Evolutionary conservation across 441 rosid genomes (phyloP), one percentile per base, ranked within the genome.

Genomic region (Gossypium trilobum): DNA sequence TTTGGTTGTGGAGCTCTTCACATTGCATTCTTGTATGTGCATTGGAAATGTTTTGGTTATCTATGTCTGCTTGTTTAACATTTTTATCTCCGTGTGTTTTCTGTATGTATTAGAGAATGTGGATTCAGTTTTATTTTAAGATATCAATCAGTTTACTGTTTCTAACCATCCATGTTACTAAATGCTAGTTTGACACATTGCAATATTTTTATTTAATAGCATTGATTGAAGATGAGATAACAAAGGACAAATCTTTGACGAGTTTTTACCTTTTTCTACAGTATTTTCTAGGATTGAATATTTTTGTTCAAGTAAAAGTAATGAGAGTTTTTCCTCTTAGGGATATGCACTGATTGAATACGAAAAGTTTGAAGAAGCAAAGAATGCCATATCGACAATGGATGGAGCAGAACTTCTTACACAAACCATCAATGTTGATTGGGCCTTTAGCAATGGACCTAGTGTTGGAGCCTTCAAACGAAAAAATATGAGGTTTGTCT

Each of bases 391-490:
- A 61, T 76, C 90, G 52, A 69, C 86, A 68, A 81, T 87, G 93
- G 89, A 88, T 80, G 97, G 93, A 60, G 78, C 87, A n/a, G 90
- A 89, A 78, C 85, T 95, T 72, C 90, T 92, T 31, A 82, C 89
- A 0, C 91, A 85, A 84, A 86, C 77, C 55, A 78, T 95, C 75
- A 85, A 22, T 42, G 99, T 91, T 68, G 97, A 92, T 57, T 95
- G 98, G 98, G 99, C 99, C 66, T 92, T 95, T 83, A 85, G 91
- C 85, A 89, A 77, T 68, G 98, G 98, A 3, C 97, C 97, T 63
- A 87, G 80, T 82, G 75, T 73, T 56, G 88, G 88, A 42, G 81
- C 88, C 58, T 81, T 77, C 70, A 87, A 77, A 81, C 88, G 92
- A 75, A 90, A 84, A 84, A 91, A 85, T 68, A 70, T 60, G 83